Percentiles rank a stretch among this genome's conserved stretches.
Evolutionary conservation across 2,329 filamentous ascomycete genomes (phyloP).

Genomic region (Thermoascus crustaceus): DNA sequence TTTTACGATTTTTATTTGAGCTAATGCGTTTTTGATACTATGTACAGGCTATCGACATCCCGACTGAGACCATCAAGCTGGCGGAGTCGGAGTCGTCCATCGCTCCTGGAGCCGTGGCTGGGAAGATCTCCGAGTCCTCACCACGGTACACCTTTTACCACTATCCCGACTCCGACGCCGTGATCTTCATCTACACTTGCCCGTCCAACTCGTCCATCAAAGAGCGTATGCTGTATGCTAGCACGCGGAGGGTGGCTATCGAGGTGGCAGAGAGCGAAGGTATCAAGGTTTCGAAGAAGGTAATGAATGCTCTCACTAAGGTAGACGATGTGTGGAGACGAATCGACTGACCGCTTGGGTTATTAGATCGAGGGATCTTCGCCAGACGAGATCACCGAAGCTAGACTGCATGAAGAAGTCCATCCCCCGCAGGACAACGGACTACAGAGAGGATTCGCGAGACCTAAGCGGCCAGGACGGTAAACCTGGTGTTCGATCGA

Average conservation of each 20-base stretch:
- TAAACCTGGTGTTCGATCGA: slow-evolving; percentile 15
- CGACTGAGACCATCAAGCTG: slow-evolving; percentile 50
- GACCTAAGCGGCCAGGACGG: slow-evolving; percentile 55
- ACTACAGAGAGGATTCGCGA: slow-evolving; percentile 49
- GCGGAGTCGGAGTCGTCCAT: slow-evolving; percentile 37
- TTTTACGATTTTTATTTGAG: slow-evolving; percentile 5
- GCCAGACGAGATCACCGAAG: slow-evolving; percentile 49
- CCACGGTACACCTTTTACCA: slow-evolving; percentile 56
- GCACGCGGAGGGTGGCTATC: slow-evolving; percentile 48
- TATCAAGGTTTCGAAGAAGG: slow-evolving; percentile 50
- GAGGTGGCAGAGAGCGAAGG: slow-evolving; percentile 47
- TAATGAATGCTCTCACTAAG: slow-evolving; percentile 16
- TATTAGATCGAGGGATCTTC: slow-evolving; percentile 50
- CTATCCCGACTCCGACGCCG: slow-evolving; percentile 38
- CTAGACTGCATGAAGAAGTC: slow-evolving; percentile 47
- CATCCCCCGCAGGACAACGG: slow-evolving; percentile 40
- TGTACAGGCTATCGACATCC: slow-evolving; percentile 31
- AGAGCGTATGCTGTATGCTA: slow-evolving; percentile 59
- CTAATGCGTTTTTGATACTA: slow-evolving; percentile 16
- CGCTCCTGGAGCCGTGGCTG: slow-evolving; percentile 37
- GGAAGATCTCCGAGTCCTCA: slow-evolving; percentile 43
- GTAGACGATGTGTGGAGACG: neutral
- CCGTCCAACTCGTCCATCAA: slow-evolving; percentile 54
- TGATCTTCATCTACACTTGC: slow-evolving; percentile 59
- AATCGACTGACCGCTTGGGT: slow-evolving; percentile 13